Percentiles rank a stretch among this genome's conserved stretches.
phyloP scores from a whole-genome alignment of 2,329 filamentous ascomycete species.

The Gnomoniopsis sp. region DNA sequence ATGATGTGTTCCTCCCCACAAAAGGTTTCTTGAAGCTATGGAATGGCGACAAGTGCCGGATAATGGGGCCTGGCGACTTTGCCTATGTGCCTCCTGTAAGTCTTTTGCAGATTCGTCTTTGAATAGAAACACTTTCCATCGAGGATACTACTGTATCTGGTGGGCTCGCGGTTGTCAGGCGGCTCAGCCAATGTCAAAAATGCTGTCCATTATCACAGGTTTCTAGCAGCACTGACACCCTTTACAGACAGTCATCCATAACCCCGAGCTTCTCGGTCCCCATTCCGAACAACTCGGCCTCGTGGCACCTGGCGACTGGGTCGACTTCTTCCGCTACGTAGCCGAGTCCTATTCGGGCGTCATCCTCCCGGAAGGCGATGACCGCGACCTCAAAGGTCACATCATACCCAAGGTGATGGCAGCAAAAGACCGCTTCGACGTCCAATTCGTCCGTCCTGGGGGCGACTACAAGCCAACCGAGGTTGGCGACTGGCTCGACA shows the following conservation, averaged over 20 bases:
- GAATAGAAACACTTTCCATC: too few species aligned
- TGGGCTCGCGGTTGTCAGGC: too few species aligned
- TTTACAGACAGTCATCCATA: constrained; percentile 51
- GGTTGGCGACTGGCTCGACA: constrained; percentile 37
- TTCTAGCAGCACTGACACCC: constrained; percentile 37
- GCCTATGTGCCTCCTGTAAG: constrained; percentile 54
- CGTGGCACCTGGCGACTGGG: constrained; percentile 56
- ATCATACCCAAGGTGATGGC: constrained; percentile 54
- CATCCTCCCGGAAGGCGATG: constrained; percentile 47
- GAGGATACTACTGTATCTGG: too few species aligned
- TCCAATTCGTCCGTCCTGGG: constrained; percentile 44
- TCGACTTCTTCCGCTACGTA: constrained; percentile 58
- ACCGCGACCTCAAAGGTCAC: constrained; percentile 46
- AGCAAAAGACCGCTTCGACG: constrained; percentile 53
- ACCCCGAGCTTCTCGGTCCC: constrained; percentile 50
- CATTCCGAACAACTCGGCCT: constrained; percentile 53
- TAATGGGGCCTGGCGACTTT: constrained; percentile 54
- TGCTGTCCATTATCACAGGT: too few species aligned
- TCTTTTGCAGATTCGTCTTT: too few species aligned
- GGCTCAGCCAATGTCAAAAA: too few species aligned
- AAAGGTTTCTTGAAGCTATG: constrained; percentile 55
- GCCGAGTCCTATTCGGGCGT: constrained; percentile 48
- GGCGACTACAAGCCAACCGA: constrained; percentile 42
- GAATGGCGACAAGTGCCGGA: constrained; percentile 53
- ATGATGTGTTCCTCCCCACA: constrained; percentile 54